Conservation (phyloP, 73 alveolate genomes). For the Symbiodinium pilosum region DNA sequence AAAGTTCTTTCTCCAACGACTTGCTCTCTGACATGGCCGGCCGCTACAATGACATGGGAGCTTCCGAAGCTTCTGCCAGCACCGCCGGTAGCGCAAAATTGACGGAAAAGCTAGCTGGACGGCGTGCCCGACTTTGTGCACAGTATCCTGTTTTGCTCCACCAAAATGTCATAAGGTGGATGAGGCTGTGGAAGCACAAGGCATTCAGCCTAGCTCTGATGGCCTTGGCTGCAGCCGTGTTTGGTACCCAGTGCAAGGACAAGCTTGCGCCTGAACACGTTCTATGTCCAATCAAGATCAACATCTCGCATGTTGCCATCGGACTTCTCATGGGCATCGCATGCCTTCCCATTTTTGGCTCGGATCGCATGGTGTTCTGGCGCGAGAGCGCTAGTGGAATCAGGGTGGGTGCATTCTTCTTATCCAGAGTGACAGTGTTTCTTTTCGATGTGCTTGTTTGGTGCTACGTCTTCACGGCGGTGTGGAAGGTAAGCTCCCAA, state of each 20-base stretch:
- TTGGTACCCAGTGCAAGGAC: conserved; percentile 48
- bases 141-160: conserved; percentile 68
- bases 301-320: conserved; percentile 72
- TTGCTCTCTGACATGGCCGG: neutral
- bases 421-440: conserved; percentile 47
- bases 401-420: conserved; percentile 60
- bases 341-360: conserved; percentile 60
- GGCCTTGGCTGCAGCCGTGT: conserved; percentile 33
- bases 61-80: conserved; percentile 51
- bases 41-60: neutral
- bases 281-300: conserved; percentile 65
- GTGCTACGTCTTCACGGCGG: conserved; percentile 61
- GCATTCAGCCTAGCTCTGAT: conserved; percentile 38
- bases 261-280: conserved; percentile 52
- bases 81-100: neutral
- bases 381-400: conserved; percentile 83
- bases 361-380: conserved; percentile 84
- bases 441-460: conserved; percentile 55
- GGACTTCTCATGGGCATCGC: conserved; percentile 57
- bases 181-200: conserved; percentile 53
- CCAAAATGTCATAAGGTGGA: conserved; percentile 81
- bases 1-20: conserved; percentile 31
- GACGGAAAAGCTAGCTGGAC: conserved; percentile 29
- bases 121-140: conserved; percentile 36
- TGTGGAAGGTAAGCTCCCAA: conserved; percentile 37